Evolutionary conservation across 352 stramenopile species (phyloP).

Genomic region (Phytophthora hibernalis): DNA sequence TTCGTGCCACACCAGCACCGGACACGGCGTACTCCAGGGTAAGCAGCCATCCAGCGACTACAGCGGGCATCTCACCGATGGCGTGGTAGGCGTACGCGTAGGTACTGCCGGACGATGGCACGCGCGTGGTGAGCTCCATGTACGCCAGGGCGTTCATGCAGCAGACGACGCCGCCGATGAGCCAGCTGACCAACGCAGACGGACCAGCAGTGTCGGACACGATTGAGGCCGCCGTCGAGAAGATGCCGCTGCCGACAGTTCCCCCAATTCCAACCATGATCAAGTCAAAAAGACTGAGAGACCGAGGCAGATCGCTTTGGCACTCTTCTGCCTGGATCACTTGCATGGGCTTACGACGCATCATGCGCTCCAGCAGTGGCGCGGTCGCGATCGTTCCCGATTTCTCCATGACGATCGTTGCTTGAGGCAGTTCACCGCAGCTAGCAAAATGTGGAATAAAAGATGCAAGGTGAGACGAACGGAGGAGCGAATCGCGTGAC

Average conservation of each 20-base stretch:
- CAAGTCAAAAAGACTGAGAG: slow-evolving; percentile 54
- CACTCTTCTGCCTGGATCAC: slow-evolving; percentile 57
- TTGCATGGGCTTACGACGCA: slow-evolving; percentile 55
- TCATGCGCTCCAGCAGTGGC: slow-evolving; percentile 41
- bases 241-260: slow-evolving; percentile 61
- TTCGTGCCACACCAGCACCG: slow-evolving; percentile 84
- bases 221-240: slow-evolving; percentile 63
- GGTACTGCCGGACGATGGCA: slow-evolving; percentile 83
- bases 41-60: slow-evolving; percentile 77
- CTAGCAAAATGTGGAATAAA: slow-evolving; percentile 36
- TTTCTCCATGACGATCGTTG: slow-evolving; percentile 32
- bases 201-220: slow-evolving; percentile 79
- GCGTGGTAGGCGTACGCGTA: slow-evolving; percentile 92
- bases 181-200: slow-evolving; percentile 73
- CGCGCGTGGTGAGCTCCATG: slow-evolving; percentile 79
- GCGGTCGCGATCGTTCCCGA: slow-evolving; percentile 8
- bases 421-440: slow-evolving; percentile 15
- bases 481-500: slow-evolving; percentile 10
- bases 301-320: neutral
- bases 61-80: slow-evolving; percentile 88
- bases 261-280: slow-evolving; percentile 86
- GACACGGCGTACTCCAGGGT: slow-evolving; percentile 91
- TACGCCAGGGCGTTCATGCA: slow-evolving; percentile 80
- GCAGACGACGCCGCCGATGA: slow-evolving; percentile 75
- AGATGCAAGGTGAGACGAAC: slow-evolving; percentile 1